Base-by-base conservation (phyloP, 2,329 filamentous ascomycete species). In the Cladorrhinum sp. region DNA sequence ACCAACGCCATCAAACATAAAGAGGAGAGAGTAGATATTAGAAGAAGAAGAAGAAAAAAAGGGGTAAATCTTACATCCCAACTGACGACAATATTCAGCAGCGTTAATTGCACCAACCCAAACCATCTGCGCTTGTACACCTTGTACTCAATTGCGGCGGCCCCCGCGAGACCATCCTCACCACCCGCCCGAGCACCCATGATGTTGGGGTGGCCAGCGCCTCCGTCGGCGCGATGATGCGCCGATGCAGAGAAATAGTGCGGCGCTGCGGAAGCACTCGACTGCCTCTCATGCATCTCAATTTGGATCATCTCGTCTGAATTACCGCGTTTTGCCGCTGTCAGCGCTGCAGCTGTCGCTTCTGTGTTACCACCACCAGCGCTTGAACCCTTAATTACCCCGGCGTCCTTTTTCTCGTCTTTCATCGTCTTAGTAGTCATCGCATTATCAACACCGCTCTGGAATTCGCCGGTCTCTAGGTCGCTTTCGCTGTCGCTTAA, bases 61-160 rank as follows among this genome's bases (percentile, higher is more conserved):
- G 41, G 41, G 41, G 41, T 7, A 45, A 20, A 20, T 45, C 91
- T 81, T 82, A 95, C 91, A 84, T 96, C 92, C 93, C 93, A 98
- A 70, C 91, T 96, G 48, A 96, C 89, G 62, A 98, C 85, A 59
- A 97, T 88, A 73, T 98, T 99, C 76, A 98, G 79, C 69, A 98
- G 76, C 6, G 92, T 89, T 71, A 98, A 77, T 75, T 96, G 91
- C 22, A 84, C 77, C 55, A 99, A 79, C 0, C 95, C 95, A 73
- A 96, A 90, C 87, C 92, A 99, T 50, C 95, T 84, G 70, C 92
- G 84, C 76, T 90, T 93, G 73, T 98, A 98, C 49, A 74, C 72
- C 59, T 67, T 73, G 65, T 72, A 75, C 53, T 66, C 59, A 27
- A 55, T 59, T 48, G 50, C 27, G 10, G 54, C 60, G 3, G 56